Evolutionary conservation across 1,284 basidiomycete genomes (phyloP).

Genomic region (Erythrobasidium hasegawianum): DNA sequence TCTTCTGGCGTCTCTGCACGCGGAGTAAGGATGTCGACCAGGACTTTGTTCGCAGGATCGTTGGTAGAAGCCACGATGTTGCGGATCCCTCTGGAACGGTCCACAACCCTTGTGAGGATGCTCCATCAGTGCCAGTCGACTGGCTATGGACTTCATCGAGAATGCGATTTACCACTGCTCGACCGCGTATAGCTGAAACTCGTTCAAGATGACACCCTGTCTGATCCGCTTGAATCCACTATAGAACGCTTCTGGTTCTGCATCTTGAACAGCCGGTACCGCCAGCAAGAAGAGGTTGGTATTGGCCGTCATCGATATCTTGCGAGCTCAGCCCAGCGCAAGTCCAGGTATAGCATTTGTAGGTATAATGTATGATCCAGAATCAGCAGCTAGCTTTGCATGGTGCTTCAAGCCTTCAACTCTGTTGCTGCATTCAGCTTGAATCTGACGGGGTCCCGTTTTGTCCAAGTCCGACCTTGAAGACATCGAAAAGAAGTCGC

Average conservation of each 20-base stretch:
- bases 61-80: constrained; percentile 29
- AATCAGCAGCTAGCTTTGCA: no score
- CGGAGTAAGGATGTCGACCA: constrained; percentile 33
- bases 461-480: no score
- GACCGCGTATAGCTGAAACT: constrained; percentile 35
- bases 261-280: constrained; percentile 16
- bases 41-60: constrained; percentile 26
- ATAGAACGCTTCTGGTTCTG: constrained; percentile 7
- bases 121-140: not conserved
- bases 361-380: no score
- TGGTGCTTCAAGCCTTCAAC: no score
- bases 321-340: not conserved
- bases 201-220: constrained; percentile 5
- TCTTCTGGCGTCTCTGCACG: constrained; percentile 8
- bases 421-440: no score
- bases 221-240: constrained; percentile 15
- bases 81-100: constrained; percentile 22
- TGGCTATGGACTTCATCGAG: not conserved
- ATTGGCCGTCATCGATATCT: not conserved
- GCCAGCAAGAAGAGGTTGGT: constrained; percentile 30
- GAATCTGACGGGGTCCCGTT: no score
- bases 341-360: no score
- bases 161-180: constrained; percentile 28
- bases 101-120: constrained; percentile 24
- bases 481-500: no score